phyloP scores from a whole-genome alignment of 164 flowering plant species.

The Vitis rotundifolia region DNA sequence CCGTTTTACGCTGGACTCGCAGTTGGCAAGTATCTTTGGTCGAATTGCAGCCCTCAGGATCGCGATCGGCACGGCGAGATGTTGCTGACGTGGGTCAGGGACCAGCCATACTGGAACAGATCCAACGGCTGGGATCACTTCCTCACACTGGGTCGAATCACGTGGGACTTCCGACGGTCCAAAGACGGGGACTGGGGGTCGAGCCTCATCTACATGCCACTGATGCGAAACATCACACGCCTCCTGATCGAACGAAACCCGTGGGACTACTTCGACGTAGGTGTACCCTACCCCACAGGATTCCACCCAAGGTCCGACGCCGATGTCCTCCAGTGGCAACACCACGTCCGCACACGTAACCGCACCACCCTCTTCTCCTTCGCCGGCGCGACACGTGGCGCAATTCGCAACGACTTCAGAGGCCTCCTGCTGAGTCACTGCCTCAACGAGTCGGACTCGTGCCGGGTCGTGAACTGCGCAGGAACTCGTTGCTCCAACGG shows the following conservation, averaged over 20 bases:
- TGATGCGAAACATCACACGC: constrained; percentile 76
- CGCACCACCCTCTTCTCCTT: constrained; percentile 65
- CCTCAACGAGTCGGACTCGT: constrained; percentile 34
- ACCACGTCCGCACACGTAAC: constrained; percentile 40
- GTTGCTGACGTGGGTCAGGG: constrained; percentile 60
- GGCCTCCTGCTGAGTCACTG: constrained; percentile 61
- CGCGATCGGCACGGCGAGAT: constrained; percentile 58
- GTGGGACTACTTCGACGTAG: constrained; percentile 88
- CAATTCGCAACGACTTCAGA: constrained; percentile 66
- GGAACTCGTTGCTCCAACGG: constrained; percentile 62
- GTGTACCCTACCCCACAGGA: constrained; percentile 93
- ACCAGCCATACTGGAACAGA: constrained; percentile 52
- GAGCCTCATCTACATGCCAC: constrained; percentile 61
- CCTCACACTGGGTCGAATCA: constrained; percentile 73
- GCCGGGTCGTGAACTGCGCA: constrained; percentile 68
- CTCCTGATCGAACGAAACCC: constrained; percentile 84
- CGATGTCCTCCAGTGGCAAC: constrained; percentile 73
- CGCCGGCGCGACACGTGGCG: constrained; percentile 76
- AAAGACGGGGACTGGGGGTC: constrained; percentile 82
- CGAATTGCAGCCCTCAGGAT: constrained; percentile 35
- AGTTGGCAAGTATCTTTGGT: constrained; percentile 69
- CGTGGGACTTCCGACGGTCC: constrained; percentile 93
- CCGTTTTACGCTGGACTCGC: constrained; percentile 95
- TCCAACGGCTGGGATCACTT: constrained; percentile 91
- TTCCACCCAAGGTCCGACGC: constrained; percentile 75